phyloP scores from a whole-genome alignment of 169 alveolate genomes.

The Cyclospora cayetanensis region DNA sequence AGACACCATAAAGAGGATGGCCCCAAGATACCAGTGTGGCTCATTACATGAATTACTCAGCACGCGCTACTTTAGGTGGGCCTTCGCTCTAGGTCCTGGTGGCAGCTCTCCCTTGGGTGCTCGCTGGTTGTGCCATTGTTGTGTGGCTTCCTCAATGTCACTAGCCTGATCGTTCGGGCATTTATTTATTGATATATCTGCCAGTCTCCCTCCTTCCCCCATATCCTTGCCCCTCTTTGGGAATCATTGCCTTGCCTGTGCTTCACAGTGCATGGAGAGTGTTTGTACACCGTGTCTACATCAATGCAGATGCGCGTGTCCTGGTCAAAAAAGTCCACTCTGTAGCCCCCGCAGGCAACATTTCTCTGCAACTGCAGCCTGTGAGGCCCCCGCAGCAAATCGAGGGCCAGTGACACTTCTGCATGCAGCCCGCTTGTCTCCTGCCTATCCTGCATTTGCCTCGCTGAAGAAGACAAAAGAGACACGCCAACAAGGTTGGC shows the following conservation, averaged over 20 bases:
- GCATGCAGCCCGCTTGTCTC: constrained; percentile 75
- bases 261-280: constrained; percentile 36
- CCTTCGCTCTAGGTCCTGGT: not conserved
- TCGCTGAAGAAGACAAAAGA: too few relatives aligned
- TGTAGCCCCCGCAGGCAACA: constrained; percentile 69
- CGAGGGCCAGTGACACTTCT: constrained; percentile 75
- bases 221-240: not conserved
- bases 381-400: constrained; percentile 66
- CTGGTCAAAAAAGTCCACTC: constrained; percentile 76
- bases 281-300: constrained; percentile 71
- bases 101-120: not conserved
- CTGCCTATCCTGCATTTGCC: constrained; percentile 58
- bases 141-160: not conserved
- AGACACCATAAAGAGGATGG: too few relatives aligned
- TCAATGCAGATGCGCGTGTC: constrained; percentile 71
- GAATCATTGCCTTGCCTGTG: not conserved
- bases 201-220: not conserved
- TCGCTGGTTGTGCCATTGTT: not conserved
- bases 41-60: too few relatives aligned
- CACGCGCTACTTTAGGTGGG: too few relatives aligned
- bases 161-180: not conserved
- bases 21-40: too few relatives aligned
- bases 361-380: constrained; percentile 58
- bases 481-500: too few relatives aligned
- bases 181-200: not conserved